Conservation (phyloP, 352 stramenopile genomes). For the Phytophthora fragariae region DNA sequence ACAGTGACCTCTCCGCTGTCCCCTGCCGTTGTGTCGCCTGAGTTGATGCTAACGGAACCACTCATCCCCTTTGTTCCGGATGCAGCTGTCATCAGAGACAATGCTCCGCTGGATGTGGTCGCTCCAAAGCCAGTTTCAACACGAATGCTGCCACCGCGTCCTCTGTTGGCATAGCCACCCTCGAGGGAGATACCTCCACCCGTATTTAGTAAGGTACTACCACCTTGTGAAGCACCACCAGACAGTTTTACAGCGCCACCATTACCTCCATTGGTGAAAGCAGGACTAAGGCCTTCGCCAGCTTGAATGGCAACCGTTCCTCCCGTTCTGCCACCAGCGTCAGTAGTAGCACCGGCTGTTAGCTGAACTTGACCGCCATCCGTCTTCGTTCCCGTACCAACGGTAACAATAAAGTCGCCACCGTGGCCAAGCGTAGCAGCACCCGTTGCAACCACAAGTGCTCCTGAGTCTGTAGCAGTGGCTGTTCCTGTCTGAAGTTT, state of each 20-base stretch:
- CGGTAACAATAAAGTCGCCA: constrained; percentile 56
- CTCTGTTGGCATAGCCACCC: constrained; percentile 69
- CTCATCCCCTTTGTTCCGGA: constrained; percentile 67
- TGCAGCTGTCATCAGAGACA: constrained; percentile 62
- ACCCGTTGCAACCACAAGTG: constrained; percentile 62
- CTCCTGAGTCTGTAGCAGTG: constrained; percentile 60
- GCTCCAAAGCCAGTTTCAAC: constrained; percentile 63
- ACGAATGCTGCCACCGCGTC: constrained; percentile 63
- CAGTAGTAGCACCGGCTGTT: constrained; percentile 68
- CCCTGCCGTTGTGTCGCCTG: constrained; percentile 65
- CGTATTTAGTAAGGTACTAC: constrained; percentile 54
- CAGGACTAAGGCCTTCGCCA: constrained; percentile 64
- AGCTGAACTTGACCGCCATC: constrained; percentile 75
- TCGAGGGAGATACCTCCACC: constrained; percentile 81
- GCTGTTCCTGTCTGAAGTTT: constrained; percentile 67
- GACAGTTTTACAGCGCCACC: constrained; percentile 88
- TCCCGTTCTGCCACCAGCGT: constrained; percentile 50
- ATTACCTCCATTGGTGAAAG: constrained; percentile 82
- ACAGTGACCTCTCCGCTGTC: constrained; percentile 73
- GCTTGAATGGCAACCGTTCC: constrained; percentile 58
- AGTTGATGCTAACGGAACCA: constrained; percentile 55
- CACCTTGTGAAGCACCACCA: constrained; percentile 84
- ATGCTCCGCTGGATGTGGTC: constrained; percentile 56
- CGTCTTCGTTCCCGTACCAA: constrained; percentile 61
- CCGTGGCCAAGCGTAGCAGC: constrained; percentile 67